Evolutionary conservation across 2,329 filamentous ascomycete genomes (phyloP), one percentile per base, ranked within the genome.

Genomic region (Pseudogymnoascus sp.): DNA sequence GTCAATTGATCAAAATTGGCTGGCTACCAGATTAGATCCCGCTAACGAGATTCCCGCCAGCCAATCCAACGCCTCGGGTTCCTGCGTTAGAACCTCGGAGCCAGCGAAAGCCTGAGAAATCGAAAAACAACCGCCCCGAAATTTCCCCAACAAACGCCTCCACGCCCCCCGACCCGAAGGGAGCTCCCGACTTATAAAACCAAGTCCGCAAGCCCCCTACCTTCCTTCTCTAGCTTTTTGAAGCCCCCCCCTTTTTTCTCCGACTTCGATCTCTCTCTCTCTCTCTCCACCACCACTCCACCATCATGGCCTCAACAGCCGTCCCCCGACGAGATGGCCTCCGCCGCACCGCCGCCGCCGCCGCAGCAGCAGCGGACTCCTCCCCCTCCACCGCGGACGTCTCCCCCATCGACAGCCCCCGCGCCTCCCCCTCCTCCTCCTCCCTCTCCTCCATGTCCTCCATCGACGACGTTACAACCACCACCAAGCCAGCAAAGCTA

Each of bases 381-480:
- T 73, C 75, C 1, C 82, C 83, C 62, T 82, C 82, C 3, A 85
- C 84, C 11, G 80, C 82, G 63, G 77, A 77, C 45, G 82, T 79
- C 59, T 85, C 84, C 3, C 85, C 85, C 25, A 74, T 73, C 62
- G 84, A 86, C 71, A 86, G 84, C 11, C 84, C 85, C 41, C 79
- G 81, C 58, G 78, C 72, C 28, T 88, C 85, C 19, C 79, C 92
- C 55, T 97, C 94, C 6, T 90, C 90, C 39, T 96, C 93, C 3
- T 97, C 94, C 3, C 84, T 97, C 66, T 97, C 93, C 9, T 97
- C 94, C 25, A 82, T 97, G 74, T 87, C 85, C 62, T 92, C 90
- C 9, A 82, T 85, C 62, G 80, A 84, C 62, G 80, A 82, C 68
- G 72, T 73, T n/a, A n/a, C n/a, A n/a, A n/a, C n/a, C 33, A 73